A percentile compares a stretch with the other conserved stretches of the same genome.
Conservation (phyloP, 768 basidiomycete genomes). For the Suillus clintonianus region DNA sequence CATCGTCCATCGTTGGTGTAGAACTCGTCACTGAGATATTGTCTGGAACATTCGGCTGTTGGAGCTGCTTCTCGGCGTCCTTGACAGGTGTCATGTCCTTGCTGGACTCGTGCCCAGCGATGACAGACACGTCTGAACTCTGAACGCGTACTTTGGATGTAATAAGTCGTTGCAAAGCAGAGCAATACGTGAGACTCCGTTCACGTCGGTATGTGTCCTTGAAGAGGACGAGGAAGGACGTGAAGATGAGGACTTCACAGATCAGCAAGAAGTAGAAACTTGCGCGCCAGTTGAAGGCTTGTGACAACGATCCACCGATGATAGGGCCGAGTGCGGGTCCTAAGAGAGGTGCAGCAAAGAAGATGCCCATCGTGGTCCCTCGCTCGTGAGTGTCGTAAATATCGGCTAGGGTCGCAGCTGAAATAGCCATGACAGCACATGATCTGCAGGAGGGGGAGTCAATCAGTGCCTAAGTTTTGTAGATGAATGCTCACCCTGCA, state of each 20-base stretch:
- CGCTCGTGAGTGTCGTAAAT: conserved; percentile 74
- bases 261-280: conserved; percentile 83
- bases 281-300: conserved; percentile 74
- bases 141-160: conserved; percentile 23
- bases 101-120: conserved; percentile 11
- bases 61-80: conserved; percentile 12
- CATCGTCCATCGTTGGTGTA: conserved; percentile 23
- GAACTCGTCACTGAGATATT: conserved; percentile 14
- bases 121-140: conserved; percentile 19
- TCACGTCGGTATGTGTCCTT: conserved; percentile 82
- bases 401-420: conserved; percentile 77
- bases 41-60: conserved; percentile 28
- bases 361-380: conserved; percentile 82
- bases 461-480: conserved; percentile 2
- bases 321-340: conserved; percentile 73
- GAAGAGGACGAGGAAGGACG: conserved; percentile 67
- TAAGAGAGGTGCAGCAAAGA: conserved; percentile 77
- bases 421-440: conserved; percentile 67
- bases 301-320: conserved; percentile 68
- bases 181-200: conserved; percentile 79
- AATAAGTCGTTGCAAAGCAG: conserved; percentile 51
- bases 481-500: conserved; percentile 46
- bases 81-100: conserved; percentile 15
- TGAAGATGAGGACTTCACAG: conserved; percentile 52
- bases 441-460: conserved; percentile 40